Evolutionary conservation across 2,329 filamentous ascomycete genomes (phyloP).

Genomic region (Hypoxylon sp.): DNA sequence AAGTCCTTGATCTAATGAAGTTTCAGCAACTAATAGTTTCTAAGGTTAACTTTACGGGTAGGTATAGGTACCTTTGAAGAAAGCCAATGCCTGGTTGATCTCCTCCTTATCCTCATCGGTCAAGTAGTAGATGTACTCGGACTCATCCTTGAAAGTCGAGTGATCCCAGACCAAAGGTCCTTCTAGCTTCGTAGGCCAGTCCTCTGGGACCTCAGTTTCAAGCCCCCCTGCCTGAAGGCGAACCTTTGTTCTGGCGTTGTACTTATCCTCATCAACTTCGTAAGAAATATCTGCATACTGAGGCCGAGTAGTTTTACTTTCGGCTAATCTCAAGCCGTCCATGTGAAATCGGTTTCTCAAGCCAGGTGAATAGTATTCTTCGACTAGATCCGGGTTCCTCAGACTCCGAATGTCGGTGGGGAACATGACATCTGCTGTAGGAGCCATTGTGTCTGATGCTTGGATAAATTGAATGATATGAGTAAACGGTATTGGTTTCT

Average conservation of each 20-base stretch:
- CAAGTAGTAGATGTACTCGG: constrained; percentile 7
- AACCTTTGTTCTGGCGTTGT: background rate
- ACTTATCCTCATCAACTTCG: constrained; percentile 9
- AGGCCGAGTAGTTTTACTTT: background rate
- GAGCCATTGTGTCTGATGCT: background rate
- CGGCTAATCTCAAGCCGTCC: constrained; percentile 1
- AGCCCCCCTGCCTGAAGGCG: background rate
- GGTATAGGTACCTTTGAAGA: constrained; percentile 1
- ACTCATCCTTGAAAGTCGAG: constrained; percentile 12
- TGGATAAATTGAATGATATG: background rate
- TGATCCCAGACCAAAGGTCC: constrained; percentile 11
- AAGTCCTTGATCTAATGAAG: background rate
- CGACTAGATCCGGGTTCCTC: constrained; percentile 11
- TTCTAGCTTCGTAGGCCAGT: constrained; percentile 10
- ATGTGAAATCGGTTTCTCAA: constrained; percentile 1
- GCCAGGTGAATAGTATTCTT: constrained; percentile 9
- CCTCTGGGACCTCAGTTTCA: constrained; percentile 12
- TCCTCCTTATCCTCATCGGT: constrained; percentile 5
- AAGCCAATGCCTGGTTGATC: background rate
- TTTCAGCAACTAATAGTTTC: background rate
- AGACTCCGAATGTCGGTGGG: constrained; percentile 9
- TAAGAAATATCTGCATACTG: constrained; percentile 7
- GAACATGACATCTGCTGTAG: constrained; percentile 16
- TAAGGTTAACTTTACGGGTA: background rate
- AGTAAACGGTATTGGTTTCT: background rate